phyloP scores from a whole-genome alignment of 345 rosid species.

The Euclidium syriacum region DNA sequence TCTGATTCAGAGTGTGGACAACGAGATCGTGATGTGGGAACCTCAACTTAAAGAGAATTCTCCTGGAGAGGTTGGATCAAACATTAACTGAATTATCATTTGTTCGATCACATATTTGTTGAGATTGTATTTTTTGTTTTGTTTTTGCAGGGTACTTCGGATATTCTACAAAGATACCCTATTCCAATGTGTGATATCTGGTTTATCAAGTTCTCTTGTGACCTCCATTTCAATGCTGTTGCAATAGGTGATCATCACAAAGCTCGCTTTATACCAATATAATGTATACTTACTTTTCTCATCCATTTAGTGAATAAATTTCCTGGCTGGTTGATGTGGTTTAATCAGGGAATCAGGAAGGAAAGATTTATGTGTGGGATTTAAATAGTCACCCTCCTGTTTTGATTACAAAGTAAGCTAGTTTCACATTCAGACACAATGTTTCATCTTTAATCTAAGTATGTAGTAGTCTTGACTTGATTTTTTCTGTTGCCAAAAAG shows the following conservation, averaged over 20 bases:
- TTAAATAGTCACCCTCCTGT: conserved; percentile 90
- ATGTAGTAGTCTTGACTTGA: conserved; percentile 19
- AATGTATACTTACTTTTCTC: not conserved
- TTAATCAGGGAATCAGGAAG: conserved; percentile 90
- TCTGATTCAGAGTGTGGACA: conserved; percentile 84
- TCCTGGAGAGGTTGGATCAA: conserved; percentile 80
- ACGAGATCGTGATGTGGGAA: conserved; percentile 91
- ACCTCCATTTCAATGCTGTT: conserved; percentile 63
- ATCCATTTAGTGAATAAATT: not conserved
- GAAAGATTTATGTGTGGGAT: conserved; percentile 96
- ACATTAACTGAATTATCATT: not conserved
- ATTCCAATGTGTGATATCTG: conserved; percentile 91
- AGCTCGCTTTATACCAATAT: not conserved
- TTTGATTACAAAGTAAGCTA: conserved; percentile 64
- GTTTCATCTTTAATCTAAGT: not conserved
- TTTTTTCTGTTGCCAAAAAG: conserved; percentile 33
- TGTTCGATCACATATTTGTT: not conserved
- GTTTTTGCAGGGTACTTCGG: conserved; percentile 61
- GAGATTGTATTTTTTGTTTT: not conserved
- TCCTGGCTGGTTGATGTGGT: not conserved
- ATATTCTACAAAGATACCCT: conserved; percentile 87
- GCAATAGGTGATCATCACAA: conserved; percentile 61
- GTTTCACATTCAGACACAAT: not conserved
- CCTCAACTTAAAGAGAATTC: conserved; percentile 95
- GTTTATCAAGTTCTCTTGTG: conserved; percentile 96